Conservation (phyloP, 306 rosid species). For the Cucurbita ficifolia region DNA sequence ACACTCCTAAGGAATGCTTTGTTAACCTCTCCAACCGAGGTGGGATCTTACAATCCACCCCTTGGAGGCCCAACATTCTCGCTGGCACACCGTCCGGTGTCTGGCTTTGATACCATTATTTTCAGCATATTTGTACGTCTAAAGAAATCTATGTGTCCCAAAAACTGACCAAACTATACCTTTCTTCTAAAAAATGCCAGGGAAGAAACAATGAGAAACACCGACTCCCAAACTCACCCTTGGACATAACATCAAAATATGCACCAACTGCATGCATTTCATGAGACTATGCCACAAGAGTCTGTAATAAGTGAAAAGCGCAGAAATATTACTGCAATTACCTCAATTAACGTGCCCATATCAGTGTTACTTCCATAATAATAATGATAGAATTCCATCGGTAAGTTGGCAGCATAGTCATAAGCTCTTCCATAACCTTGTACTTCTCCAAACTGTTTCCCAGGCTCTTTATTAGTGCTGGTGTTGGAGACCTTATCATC, state of each 20-base stretch:
- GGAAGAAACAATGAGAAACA: neutral
- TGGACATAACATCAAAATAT: neutral
- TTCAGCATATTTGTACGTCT: neutral
- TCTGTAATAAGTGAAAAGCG: neutral
- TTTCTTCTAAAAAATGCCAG: neutral
- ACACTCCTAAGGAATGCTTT: too few relatives aligned
- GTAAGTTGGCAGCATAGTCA: conserved; percentile 55
- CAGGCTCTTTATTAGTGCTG: conserved; percentile 26
- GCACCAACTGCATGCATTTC: neutral
- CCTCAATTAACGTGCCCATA: conserved; percentile 89
- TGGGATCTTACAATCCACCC: too few relatives aligned
- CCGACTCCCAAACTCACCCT: neutral
- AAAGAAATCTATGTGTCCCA: neutral
- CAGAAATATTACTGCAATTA: conserved; percentile 4
- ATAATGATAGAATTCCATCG: conserved; percentile 87
- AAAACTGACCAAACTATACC: neutral
- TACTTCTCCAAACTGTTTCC: conserved; percentile 23
- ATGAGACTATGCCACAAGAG: neutral
- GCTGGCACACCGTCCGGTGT: too few relatives aligned
- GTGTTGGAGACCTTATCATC: conserved; percentile 16
- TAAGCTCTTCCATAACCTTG: conserved; percentile 34
- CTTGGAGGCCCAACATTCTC: too few relatives aligned
- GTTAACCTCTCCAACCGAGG: too few relatives aligned
- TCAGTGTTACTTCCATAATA: conserved; percentile 82
- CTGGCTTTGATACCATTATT: too few relatives aligned